Conservation (phyloP, 2,329 filamentous ascomycete species). For the Monosporascus sp. region DNA sequence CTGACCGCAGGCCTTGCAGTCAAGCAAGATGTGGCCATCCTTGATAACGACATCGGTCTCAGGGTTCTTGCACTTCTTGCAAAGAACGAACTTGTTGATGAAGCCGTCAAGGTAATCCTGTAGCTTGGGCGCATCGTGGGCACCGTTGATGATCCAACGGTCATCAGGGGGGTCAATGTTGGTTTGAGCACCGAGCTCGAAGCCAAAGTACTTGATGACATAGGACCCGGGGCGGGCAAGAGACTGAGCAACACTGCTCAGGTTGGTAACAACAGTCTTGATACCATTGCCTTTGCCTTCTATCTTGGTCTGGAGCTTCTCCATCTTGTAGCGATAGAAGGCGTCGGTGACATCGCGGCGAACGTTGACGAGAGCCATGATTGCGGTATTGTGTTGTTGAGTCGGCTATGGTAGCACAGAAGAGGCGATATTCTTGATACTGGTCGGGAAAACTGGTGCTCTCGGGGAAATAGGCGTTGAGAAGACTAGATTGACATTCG, state of each 20-base stretch:
- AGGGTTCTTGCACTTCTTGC: constrained; percentile 99
- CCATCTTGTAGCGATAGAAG: constrained; percentile 99
- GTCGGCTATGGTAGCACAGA: constrained; percentile 9
- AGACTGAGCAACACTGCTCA: constrained; percentile 87
- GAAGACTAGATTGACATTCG: constrained; percentile 23
- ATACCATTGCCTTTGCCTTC: constrained; percentile 99
- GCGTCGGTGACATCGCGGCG: constrained; percentile 95
- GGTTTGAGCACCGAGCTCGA: constrained; percentile 97
- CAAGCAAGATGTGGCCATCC: constrained; percentile 82
- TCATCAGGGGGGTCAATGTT: constrained; percentile 96
- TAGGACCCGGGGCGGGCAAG: constrained; percentile 89
- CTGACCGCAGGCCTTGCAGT: constrained; percentile 98
- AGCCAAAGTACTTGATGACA: constrained; percentile 99
- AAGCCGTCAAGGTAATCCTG: constrained; percentile 98
- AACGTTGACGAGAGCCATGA: constrained; percentile 97
- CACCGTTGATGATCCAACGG: constrained; percentile 99
- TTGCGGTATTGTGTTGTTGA: constrained; percentile 43
- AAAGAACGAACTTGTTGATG: constrained; percentile 97
- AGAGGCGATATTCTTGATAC: constrained; percentile 8
- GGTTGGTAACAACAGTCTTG: constrained; percentile 97
- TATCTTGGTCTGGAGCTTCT: constrained; percentile 96
- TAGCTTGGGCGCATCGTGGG: constrained; percentile 89
- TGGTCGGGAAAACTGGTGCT: constrained; percentile 16
- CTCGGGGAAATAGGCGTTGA: constrained; percentile 14
- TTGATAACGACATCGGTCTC: constrained; percentile 96